Conservation (phyloP, 441 rosid genomes). For the Breynia disticha region DNA sequence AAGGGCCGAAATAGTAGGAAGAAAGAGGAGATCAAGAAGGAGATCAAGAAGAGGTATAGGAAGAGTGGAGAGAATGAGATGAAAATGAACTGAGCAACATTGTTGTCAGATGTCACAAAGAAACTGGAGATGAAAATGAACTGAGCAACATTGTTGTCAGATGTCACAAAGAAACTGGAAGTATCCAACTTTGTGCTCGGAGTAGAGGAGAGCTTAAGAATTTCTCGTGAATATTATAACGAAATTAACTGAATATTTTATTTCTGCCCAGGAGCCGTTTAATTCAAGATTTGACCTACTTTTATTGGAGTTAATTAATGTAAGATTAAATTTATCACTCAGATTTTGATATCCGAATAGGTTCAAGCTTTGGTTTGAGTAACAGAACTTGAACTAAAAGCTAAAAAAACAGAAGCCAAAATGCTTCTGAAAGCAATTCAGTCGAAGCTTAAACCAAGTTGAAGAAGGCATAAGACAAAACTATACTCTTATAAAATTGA, state of each 20-base stretch:
- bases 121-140: constrained; percentile 23
- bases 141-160: constrained; percentile 20
- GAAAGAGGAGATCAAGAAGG: constrained; percentile 19
- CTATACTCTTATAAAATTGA: no score
- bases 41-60: constrained; percentile 15
- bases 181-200: neutral
- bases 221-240: neutral
- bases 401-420: no score
- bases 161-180: constrained; percentile 1
- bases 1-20: neutral
- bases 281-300: no score
- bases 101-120: constrained; percentile 3
- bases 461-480: no score
- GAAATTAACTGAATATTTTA: constrained; percentile 28
- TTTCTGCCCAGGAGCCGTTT: no score
- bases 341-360: no score
- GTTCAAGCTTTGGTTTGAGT: no score
- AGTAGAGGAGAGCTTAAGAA: neutral
- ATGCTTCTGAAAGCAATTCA: no score
- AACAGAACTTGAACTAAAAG: no score
- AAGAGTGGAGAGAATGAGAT: constrained; percentile 23
- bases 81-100: constrained; percentile 28
- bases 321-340: no score
- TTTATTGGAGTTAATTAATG: no score
- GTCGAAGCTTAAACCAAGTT: no score